Evolutionary conservation across 2,329 filamentous ascomycete genomes (phyloP).

Genomic region (Ophiobolus disseminans): DNA sequence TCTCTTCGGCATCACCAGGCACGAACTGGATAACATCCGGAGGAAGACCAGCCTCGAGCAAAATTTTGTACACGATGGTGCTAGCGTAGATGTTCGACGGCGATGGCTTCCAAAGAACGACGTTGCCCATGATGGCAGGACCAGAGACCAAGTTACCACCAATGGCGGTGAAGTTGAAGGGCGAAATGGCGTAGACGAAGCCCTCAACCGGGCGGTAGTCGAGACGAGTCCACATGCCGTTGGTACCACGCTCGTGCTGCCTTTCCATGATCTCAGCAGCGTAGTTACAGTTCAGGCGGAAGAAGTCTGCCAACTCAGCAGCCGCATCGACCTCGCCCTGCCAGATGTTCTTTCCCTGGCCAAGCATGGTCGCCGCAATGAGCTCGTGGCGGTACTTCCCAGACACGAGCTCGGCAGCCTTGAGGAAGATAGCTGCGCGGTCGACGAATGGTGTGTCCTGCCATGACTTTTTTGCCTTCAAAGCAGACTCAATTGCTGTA

Average conservation of each 20-base stretch:
- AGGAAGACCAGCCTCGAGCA: constrained; percentile 89
- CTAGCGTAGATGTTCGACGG: constrained; percentile 84
- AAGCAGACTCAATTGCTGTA: constrained; percentile 78
- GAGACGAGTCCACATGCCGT: constrained; percentile 83
- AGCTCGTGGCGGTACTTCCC: constrained; percentile 91
- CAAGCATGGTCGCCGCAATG: constrained; percentile 93
- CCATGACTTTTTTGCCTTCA: constrained; percentile 84
- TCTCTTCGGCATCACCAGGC: constrained; percentile 81
- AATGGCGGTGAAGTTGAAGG: constrained; percentile 97
- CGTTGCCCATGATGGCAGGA: constrained; percentile 88
- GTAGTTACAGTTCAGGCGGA: constrained; percentile 89
- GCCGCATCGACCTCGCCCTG: constrained; percentile 96
- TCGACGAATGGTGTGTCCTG: constrained; percentile 85
- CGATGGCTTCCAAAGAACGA: constrained; percentile 93
- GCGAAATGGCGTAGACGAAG: constrained; percentile 90
- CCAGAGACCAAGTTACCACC: constrained; percentile 82
- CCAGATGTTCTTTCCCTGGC: constrained; percentile 97
- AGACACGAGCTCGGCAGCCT: constrained; percentile 87
- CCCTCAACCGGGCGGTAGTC: constrained; percentile 90
- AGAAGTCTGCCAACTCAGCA: constrained; percentile 88
- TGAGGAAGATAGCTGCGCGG: constrained; percentile 89
- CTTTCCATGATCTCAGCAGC: constrained; percentile 86
- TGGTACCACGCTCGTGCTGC: constrained; percentile 80
- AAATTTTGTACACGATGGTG: constrained; percentile 85
- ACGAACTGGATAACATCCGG: constrained; percentile 90